These are phyloP conservation scores for Vigna radiata DNA, from an alignment of 306 rosid species.

Conservation along the genomic window DNA sequence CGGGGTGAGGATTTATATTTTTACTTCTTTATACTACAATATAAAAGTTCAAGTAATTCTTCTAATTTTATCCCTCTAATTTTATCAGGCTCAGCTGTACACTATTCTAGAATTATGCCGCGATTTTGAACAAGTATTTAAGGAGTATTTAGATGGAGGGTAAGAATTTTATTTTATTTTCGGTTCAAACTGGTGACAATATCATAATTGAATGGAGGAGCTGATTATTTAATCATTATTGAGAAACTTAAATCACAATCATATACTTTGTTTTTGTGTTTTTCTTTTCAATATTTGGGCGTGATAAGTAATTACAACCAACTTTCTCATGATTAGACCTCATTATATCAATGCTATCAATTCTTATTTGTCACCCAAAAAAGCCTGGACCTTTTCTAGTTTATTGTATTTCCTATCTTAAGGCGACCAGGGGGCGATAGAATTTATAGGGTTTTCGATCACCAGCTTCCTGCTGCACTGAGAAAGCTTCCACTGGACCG, in stretches of 20 bases:
- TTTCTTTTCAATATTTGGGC: not conserved
- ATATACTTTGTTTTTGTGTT: not conserved
- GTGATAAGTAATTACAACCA: not conserved
- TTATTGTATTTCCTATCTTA: slow-evolving; percentile 47
- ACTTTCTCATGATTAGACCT: not conserved
- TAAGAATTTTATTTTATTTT: slow-evolving; percentile 43
- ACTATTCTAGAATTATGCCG: slow-evolving; percentile 88
- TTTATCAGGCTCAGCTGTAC: slow-evolving; percentile 83
- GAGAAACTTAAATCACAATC: not conserved
- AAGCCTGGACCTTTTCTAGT: slow-evolving; percentile 18
- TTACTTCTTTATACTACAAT: not conserved
- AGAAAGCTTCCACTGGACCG: slow-evolving; percentile 97
- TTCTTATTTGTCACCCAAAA: slow-evolving; percentile 12
- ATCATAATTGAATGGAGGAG: not conserved
- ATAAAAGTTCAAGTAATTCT: slow-evolving; percentile 21
- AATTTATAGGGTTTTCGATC: slow-evolving; percentile 82
- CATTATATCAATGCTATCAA: not conserved
- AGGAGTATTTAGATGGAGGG: slow-evolving; percentile 99
- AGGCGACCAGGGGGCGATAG: slow-evolving; percentile 96
- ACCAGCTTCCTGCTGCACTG: slow-evolving; percentile 97
- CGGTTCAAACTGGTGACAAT: not conserved
- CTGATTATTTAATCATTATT: not conserved
- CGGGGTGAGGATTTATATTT: slow-evolving; percentile 71
- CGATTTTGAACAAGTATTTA: slow-evolving; percentile 84
- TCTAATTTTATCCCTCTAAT: slow-evolving; percentile 9